These are phyloP conservation scores for Phytophthora europaea DNA, from an alignment of 352 stramenopile genomes.

Conservation along the genomic window DNA sequence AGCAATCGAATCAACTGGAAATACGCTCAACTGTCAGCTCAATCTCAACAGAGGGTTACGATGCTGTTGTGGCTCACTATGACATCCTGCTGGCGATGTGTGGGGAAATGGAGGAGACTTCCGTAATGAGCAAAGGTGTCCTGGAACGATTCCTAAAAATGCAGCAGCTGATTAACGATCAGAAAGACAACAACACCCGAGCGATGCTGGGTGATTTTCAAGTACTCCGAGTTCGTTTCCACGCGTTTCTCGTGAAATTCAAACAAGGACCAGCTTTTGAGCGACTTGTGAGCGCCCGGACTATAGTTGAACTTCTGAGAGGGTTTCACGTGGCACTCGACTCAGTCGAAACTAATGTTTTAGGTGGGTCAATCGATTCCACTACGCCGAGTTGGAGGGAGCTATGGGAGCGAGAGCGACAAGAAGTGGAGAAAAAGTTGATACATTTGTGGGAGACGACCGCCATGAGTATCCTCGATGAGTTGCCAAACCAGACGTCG, in stretches of 20 bases:
- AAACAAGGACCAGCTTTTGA: constrained; percentile 6
- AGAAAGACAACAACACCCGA: neutral
- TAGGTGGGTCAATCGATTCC: neutral
- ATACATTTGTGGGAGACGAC: constrained; percentile 3
- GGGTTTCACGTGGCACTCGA: neutral
- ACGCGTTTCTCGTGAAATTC: constrained; percentile 4
- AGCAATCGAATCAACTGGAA: neutral
- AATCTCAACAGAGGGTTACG: neutral
- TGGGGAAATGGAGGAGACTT: neutral
- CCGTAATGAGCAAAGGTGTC: neutral
- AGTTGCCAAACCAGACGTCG: neutral
- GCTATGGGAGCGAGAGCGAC: neutral
- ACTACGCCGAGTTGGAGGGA: neutral
- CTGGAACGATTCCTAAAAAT: neutral
- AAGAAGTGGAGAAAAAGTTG: constrained; percentile 1
- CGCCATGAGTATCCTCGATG: neutral
- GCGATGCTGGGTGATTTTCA: neutral
- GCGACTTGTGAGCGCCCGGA: constrained; percentile 5
- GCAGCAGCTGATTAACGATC: neutral
- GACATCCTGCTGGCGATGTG: neutral
- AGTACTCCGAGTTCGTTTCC: neutral
- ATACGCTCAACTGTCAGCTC: neutral
- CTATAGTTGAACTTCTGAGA: neutral
- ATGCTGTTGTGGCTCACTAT: neutral
- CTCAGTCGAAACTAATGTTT: neutral